Evolutionary conservation across 75 land plant genomes (phyloP).

Genomic region (Larix kaempferi): DNA sequence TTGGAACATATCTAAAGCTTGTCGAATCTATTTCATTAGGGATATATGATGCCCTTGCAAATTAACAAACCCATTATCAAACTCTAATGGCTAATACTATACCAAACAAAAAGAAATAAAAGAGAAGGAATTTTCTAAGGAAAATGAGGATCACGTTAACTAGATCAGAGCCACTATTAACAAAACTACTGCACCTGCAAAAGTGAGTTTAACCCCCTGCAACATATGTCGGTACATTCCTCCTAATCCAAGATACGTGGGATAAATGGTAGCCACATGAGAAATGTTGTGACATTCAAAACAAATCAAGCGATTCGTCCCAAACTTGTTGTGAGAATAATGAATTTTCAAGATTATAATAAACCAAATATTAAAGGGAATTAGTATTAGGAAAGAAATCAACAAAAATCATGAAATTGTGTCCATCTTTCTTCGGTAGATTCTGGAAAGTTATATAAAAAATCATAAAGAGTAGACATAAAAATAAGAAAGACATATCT

Average conservation of each 20-base stretch:
- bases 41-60: constrained; percentile 75
- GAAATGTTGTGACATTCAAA: too few species aligned
- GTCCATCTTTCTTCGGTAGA: too few species aligned
- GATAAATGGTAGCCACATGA: constrained; percentile 65
- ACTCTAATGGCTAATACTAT: neutral
- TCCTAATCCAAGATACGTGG: constrained; percentile 45
- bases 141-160: too few species aligned
- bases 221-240: constrained; percentile 24
- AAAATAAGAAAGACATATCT: too few species aligned
- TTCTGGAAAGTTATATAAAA: too few species aligned
- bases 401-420: too few species aligned
- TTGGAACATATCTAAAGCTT: constrained; percentile 46
- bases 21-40: constrained; percentile 63
- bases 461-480: too few species aligned
- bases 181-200: constrained; percentile 79
- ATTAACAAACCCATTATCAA: neutral
- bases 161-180: constrained; percentile 58
- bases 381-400: too few species aligned
- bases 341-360: too few species aligned
- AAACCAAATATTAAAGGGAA: constrained; percentile 15
- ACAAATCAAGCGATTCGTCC: too few species aligned
- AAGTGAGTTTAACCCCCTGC: constrained; percentile 79
- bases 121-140: too few species aligned
- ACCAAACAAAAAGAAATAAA: constrained; percentile 27
- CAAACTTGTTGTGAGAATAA: too few species aligned